Evolutionary conservation across 176 grass and related monocot genomes (phyloP).

Genomic region (Ampelocalamus luodianensis): DNA sequence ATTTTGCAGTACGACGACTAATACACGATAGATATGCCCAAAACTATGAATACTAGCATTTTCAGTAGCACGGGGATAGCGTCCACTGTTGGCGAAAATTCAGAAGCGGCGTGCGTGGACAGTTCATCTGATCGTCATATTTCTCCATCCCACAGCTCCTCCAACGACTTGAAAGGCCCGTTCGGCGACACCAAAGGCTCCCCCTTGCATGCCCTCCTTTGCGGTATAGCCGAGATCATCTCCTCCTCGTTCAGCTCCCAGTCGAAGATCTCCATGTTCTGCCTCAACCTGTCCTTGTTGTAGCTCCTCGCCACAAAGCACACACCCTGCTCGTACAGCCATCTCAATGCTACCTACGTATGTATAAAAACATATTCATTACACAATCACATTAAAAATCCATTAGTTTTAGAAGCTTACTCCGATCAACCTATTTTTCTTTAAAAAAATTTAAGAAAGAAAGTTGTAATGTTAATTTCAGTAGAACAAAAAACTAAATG

Average conservation of each 20-base stretch:
- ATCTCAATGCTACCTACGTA: conserved; percentile 59
- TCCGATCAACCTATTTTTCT: neutral
- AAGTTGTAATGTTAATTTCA: neutral
- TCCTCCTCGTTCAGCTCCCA: conserved; percentile 61
- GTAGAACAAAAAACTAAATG: neutral
- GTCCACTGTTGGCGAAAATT: no score
- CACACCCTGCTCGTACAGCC: conserved; percentile 65
- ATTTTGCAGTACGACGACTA: no score
- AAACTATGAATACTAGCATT: neutral
- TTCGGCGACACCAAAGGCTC: conserved; percentile 45
- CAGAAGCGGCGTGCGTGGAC: no score
- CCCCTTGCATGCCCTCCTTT: conserved; percentile 33
- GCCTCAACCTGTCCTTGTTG: conserved; percentile 60
- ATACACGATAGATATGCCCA: no score
- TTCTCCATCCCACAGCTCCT: conserved; percentile 76
- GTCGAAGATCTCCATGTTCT: conserved; percentile 77
- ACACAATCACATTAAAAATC: no score
- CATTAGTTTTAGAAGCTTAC: neutral
- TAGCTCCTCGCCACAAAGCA: conserved; percentile 62
- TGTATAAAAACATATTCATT: neutral
- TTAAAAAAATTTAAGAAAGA: neutral
- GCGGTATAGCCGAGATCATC: conserved; percentile 54
- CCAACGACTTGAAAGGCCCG: conserved; percentile 58
- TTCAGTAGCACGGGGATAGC: neutral
- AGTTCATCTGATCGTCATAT: conserved; percentile 32